Base-by-base conservation (phyloP, 75 land plant species). In the Chamaecyparis obtusa region DNA sequence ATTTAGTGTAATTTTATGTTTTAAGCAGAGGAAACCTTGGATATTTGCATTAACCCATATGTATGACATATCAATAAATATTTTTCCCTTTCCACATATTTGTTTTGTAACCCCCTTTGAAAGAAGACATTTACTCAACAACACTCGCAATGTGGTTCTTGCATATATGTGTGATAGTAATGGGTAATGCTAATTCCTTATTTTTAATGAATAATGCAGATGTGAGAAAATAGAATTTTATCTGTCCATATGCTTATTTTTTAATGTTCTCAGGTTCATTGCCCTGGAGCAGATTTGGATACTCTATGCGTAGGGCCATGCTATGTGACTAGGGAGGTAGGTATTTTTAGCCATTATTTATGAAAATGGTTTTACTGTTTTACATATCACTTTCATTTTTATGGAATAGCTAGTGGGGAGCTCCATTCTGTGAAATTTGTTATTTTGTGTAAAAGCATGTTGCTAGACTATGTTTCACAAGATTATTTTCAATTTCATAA, bases 221-320 rank as follows among this genome's bases (percentile, higher is more conserved):
- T 5, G 8, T 24, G 69, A 64, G n/a, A 39, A 60, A 3, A 39
- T 64, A 7, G n/a, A 21, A 7, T 64, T 64, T 24, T 27, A 6
- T n/a, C 27, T 24, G 69, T n/a, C 9, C 1, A 27, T 7, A 64
- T 64, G 69, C 1, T 39, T 39, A 39, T 39, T 39, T 39, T 64
- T 6, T 19, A 9, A 46, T 81, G 83, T 46, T 10, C 27, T n/a
- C 83, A 96, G 98, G 98, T 95, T 9, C 99, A 97, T 93, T 98
- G 98, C 3, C 96, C 99, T 41, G 98, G 98, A 32, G 88, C 98
- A 75, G 99, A 97, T 86, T 94, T 97, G 84, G 99, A 97, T 84
- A 94, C 99, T 15, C 88, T 97, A 4, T 97, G 99, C 89, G 93
- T 97, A 88, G 99, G 99, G 33, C 99, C 99, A 64, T 90, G 94